Evolutionary conservation across 2,329 filamentous ascomycete genomes (phyloP).

Genomic region (Colletotrichum tabaci): DNA sequence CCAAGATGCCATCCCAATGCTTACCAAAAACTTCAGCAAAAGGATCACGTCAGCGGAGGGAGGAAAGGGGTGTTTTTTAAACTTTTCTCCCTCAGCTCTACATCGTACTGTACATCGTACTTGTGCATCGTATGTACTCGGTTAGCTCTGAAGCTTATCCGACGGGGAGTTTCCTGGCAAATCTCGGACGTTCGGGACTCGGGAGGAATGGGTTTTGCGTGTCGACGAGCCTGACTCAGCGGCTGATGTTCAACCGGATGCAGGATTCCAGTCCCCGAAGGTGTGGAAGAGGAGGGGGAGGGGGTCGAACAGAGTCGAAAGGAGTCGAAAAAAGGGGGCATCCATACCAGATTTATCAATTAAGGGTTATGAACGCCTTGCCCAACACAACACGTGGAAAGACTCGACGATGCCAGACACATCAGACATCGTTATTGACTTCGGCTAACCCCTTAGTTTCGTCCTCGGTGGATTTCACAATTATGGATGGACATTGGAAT

Average conservation of each 20-base stretch:
- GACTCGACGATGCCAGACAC: conserved; percentile 10
- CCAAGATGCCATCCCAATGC: conserved; percentile 19
- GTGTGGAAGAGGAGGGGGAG: too few species aligned
- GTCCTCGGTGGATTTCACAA: conserved; percentile 1
- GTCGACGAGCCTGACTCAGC: conserved; percentile 24
- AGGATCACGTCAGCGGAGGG: neutral
- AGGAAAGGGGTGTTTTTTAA: conserved; percentile 8
- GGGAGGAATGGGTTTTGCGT: conserved; percentile 9
- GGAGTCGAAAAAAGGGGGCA: neutral
- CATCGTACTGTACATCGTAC: too few species aligned
- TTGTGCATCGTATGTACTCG: too few species aligned
- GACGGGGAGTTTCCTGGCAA: conserved; percentile 12
- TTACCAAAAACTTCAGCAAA: neutral
- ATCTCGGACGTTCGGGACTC: conserved; percentile 22
- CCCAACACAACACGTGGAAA: conserved; percentile 18
- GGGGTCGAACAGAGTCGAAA: too few species aligned
- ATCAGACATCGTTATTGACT: neutral
- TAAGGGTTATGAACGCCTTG: conserved; percentile 7
- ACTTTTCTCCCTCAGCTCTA: neutral
- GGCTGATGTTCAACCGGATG: conserved; percentile 13
- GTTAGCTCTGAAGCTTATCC: conserved; percentile 16
- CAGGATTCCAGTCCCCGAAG: conserved; percentile 15
- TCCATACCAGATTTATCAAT: neutral
- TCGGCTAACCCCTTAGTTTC: conserved; percentile 1
- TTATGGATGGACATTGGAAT: conserved; percentile 5